Evolutionary conservation across 805 yeast species (phyloP), one percentile per base, ranked within the genome.

Genomic region (Metschnikowia lunata): DNA sequence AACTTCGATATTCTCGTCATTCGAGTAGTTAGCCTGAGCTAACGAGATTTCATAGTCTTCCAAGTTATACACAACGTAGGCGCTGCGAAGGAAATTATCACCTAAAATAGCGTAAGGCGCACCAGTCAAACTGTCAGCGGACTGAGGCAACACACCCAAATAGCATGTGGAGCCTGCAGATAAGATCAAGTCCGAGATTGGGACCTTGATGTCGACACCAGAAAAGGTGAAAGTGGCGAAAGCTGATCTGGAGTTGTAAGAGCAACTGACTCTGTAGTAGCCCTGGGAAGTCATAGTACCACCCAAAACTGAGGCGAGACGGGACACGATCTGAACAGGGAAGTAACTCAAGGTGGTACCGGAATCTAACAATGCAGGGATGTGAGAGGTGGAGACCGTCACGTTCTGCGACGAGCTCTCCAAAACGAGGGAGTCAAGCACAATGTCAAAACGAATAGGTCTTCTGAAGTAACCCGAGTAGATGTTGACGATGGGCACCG

Each of bases 51-150:
- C 71, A 37, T 62, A 63, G 55, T 75, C 75, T 29, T 80, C 86
- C 40, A 82, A 63, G 60, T 85, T 84, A 60, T 75, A 82, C 12
- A 82, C 87, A 26, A 80, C 71, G 59, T 82, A 84, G 2, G 83
- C 82, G 45, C 76, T 72, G 42, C 86, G 70, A 50, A 85, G 63
- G 57, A 85, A 76, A 37, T 76, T 74, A 57, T 83, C 89, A 9
- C 93, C 93, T 31, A 85, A 66, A 43, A 82, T 70, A 13, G 66
- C 53, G 43, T 39, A 41, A 4, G 76, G 72, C 55, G 81, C 86
- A 12, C 89, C 90, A 43, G 81, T 69, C 33, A 63, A 46, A 42
- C 54, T 54, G 34, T 36, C 32, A 10, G 32, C 30, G 13, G 30
- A 14, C 26, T 59, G 63, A 11, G 47, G 52, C 28, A 61, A 41